phyloP scores from a whole-genome alignment of 352 stramenopile genomes.

The Phytophthora sp. region DNA sequence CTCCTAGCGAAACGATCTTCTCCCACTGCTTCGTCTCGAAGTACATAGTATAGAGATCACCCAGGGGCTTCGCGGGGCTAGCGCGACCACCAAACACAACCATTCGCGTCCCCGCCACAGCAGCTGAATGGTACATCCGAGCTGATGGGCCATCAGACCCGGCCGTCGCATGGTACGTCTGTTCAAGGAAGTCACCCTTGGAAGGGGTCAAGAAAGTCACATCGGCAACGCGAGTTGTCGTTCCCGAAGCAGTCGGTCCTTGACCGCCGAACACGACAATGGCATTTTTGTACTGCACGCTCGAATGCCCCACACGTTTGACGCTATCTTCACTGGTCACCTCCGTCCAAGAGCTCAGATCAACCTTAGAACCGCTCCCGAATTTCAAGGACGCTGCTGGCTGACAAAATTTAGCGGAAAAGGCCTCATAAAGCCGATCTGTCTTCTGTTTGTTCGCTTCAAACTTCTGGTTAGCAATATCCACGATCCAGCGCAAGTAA shows the following conservation, averaged over 20 bases:
- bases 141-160: conserved; percentile 39
- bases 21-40: conserved; percentile 56
- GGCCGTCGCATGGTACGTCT: conserved; percentile 30
- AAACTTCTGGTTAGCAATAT: conserved; percentile 89
- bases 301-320: conserved; percentile 71
- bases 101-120: conserved; percentile 60
- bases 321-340: conserved; percentile 34
- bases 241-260: conserved; percentile 57
- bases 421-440: conserved; percentile 68
- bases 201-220: conserved; percentile 43
- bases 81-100: conserved; percentile 83
- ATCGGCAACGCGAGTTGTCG: conserved; percentile 62
- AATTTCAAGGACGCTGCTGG: background rate
- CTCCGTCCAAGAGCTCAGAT: conserved; percentile 34
- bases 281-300: conserved; percentile 44
- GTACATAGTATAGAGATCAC: conserved; percentile 69
- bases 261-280: conserved; percentile 81
- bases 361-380: conserved; percentile 11
- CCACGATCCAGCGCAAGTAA: conserved; percentile 80
- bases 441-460: conserved; percentile 76
- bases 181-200: conserved; percentile 36
- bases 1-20: conserved; percentile 31
- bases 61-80: conserved; percentile 69
- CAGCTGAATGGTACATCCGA: conserved; percentile 81
- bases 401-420: conserved; percentile 53